Evolutionary conservation across 371 early-diverging fungal species (phyloP), one percentile per base, ranked within the genome.

Genomic region (Mortierella sp.): DNA sequence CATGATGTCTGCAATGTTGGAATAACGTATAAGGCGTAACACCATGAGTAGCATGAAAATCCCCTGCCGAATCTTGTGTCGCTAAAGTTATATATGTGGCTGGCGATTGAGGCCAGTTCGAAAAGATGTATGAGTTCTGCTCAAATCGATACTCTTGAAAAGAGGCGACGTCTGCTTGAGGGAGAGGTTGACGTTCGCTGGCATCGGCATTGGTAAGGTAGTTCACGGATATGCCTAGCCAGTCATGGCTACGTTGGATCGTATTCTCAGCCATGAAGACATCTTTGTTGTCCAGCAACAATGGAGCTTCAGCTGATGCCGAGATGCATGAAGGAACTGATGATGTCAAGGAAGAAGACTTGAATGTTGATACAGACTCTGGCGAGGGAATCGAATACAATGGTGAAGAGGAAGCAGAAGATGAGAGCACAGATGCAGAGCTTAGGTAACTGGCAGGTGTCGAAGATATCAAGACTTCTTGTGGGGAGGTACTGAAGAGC

Each of bases 221-320:
- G 65, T 20, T 35, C 10, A 43, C 20, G n/a, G 65, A 35, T 9
- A 60, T 22, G 43, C 24, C 20, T 40, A 62, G 30, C 74, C 63
- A 74, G 37, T 58, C 68, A 24, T 35, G 22, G 40, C 55, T 30
- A 24, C 39, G n/a, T 10, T 69, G 70, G 26, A 65, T 49, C 5
- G 65, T 18, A 55, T 32, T 55, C 39, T 57, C 20, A 43, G 51
- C 55, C 20, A 54, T 11, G 43, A 66, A 54, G 6, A 49, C n/a
- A 66, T 66, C 62, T 62, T 70, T 77, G 72, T 58, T 77, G 77
- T 72, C 77, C 77, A 72, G 77, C 77, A 77, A 63, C 68, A 68
- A 30, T 26, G 72, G 64, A 20, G 39, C 40, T 8, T 26, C 16
- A 12, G 8, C 0, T 24, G 55, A 55, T 24, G 45, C 18, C 11